These are phyloP conservation scores for Russula olivacea DNA, from an alignment of 768 basidiomycete species.

Conservation along the genomic window DNA sequence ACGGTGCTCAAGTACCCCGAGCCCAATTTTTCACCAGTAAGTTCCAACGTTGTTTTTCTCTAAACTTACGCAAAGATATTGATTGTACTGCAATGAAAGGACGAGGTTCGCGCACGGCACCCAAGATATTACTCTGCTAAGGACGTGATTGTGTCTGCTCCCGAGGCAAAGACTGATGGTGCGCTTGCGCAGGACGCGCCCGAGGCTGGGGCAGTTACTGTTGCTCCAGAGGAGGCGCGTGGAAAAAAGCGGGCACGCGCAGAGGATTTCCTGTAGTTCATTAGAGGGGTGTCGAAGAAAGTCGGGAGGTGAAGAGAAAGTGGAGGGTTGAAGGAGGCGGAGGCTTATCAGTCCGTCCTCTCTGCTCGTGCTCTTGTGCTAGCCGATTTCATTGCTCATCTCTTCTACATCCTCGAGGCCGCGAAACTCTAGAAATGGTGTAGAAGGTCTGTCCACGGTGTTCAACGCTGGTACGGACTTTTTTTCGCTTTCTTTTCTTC, in stretches of 20 bases:
- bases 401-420: conserved; percentile 18
- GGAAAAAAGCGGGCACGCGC: conserved; percentile 84
- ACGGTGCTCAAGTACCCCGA: conserved; percentile 70
- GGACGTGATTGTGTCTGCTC: conserved; percentile 31
- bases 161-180: conserved; percentile 31
- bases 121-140: conserved; percentile 55
- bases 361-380: conserved; percentile 26
- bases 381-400: conserved; percentile 26
- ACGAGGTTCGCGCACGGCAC: conserved; percentile 67
- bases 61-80: background rate
- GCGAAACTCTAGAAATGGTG: conserved; percentile 13
- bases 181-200: conserved; percentile 27
- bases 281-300: background rate
- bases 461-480: conserved; percentile 26
- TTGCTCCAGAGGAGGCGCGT: conserved; percentile 50
- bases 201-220: conserved; percentile 1
- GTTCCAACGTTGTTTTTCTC: conserved; percentile 29
- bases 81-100: conserved; percentile 38
- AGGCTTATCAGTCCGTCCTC: conserved; percentile 33
- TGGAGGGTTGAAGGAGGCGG: conserved; percentile 18
- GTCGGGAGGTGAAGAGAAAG: conserved; percentile 4
- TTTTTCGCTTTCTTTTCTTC: conserved; percentile 13
- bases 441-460: conserved; percentile 3
- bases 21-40: conserved; percentile 72
- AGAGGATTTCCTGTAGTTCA: conserved; percentile 67